Evolutionary conservation across 2,329 filamentous ascomycete genomes (phyloP).

Genomic region (Xylariaceae sp.): DNA sequence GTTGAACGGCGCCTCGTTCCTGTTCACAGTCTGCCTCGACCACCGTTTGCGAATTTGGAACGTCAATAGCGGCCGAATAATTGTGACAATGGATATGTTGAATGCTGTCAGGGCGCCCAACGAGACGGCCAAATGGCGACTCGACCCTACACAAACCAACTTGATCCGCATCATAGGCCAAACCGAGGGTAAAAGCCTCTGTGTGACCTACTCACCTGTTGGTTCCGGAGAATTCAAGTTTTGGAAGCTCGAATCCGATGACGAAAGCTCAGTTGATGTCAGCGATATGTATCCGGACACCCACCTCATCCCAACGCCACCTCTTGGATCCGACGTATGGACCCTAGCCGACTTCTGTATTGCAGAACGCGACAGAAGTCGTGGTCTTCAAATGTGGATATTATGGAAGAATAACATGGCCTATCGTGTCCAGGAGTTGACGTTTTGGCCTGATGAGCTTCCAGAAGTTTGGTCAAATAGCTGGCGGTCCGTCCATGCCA

Average conservation of each 20-base stretch:
- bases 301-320: conserved; percentile 62
- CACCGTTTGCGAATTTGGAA: conserved; percentile 91
- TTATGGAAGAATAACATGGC: conserved; percentile 82
- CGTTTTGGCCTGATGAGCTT: conserved; percentile 64
- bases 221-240: conserved; percentile 91
- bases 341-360: conserved; percentile 73
- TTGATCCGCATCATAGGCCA: conserved; percentile 68
- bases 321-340: conserved; percentile 72
- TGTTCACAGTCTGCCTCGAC: conserved; percentile 82
- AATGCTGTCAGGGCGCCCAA: conserved; percentile 62
- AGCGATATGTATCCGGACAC: conserved; percentile 65
- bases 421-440: conserved; percentile 69
- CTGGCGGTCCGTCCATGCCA: conserved; percentile 67
- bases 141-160: conserved; percentile 74
- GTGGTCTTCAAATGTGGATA: conserved; percentile 61
- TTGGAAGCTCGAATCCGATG: conserved; percentile 68
- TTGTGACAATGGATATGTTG: conserved; percentile 73
- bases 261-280: conserved; percentile 60
- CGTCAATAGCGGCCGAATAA: conserved; percentile 70
- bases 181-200: conserved; percentile 49
- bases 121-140: conserved; percentile 66
- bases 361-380: conserved; percentile 49
- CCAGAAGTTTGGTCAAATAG: conserved; percentile 57
- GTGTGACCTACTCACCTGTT: conserved; percentile 84
- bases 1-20: conserved; percentile 47